Evolutionary conservation across 192 early-diverging fungal genomes (phyloP), one percentile per base, ranked within the genome.

Genomic region (Lobosporangium transversale): DNA sequence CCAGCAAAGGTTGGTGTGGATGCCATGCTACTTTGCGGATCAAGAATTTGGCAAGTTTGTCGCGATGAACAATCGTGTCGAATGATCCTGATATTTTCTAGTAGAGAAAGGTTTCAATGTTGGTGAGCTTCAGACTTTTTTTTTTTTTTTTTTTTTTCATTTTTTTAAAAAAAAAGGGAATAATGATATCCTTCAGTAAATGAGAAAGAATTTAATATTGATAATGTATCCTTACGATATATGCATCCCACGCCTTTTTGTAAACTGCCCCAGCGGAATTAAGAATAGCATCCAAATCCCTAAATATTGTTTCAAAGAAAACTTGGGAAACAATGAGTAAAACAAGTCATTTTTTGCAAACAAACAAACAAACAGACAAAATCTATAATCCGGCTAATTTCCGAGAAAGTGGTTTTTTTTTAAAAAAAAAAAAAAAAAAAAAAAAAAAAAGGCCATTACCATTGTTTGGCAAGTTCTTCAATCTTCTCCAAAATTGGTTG

Each of bases 11-110:
- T 35, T 84, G 81, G 58, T 91, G 83, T 21, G 86, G 90, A 47
- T 95, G 94, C 90, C 91, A 95, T 0, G 91, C 91, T 4, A 94
- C 67, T n/a, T 80, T 83, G 32, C 75, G 78, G 50, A 93, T 75
- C 15, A 81, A 59, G 7, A 76, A 53, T 44, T 76, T 66, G 30
- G 73, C 73, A 5, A 76, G 53, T 49, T 60, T 66, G 53, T 76
- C 73, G 58, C 55, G 57, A 14, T 53, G 68, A 18, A 70, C 53
- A 53, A 70, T 62, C 3, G 58, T 55, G n/a, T 47, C 50, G 35
- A 54, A 60, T 29, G 68, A 48, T 62, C 53, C 68, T 37, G 68
- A 30, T 3, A 70, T 23, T 15, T 40, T 53, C 66, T 68, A 50
- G 12, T 50, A 24, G 23, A 24, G 27, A 27, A 50, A 8, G 24